These are phyloP conservation scores for Verticillium nonalfalfae DNA, from an alignment of 2,329 filamentous ascomycete genomes.

Conservation along the genomic window DNA sequence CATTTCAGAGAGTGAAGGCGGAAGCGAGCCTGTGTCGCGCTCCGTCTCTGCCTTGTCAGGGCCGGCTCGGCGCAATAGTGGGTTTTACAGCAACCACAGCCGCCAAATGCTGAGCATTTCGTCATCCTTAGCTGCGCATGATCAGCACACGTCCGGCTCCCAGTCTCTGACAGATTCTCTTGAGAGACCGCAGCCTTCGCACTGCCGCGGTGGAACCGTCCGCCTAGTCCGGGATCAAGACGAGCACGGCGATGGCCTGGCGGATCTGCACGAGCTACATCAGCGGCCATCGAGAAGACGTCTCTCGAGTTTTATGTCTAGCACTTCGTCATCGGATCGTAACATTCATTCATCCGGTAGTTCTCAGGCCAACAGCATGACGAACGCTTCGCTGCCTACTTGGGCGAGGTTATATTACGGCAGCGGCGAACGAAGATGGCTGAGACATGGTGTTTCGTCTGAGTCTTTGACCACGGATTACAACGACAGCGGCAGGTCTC, in stretches of 20 bases:
- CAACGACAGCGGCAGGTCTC: slow-evolving; percentile 36
- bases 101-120: slow-evolving; percentile 52
- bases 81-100: slow-evolving; percentile 43
- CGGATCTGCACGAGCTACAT: slow-evolving; percentile 49
- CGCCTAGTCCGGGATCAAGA: slow-evolving; percentile 52
- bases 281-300: slow-evolving; percentile 47
- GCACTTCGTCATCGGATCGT: slow-evolving; percentile 43
- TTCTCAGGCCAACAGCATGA: slow-evolving; percentile 40
- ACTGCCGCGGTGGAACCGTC: slow-evolving; percentile 30
- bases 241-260: slow-evolving; percentile 58
- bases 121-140: slow-evolving; percentile 40
- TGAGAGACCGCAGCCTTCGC: slow-evolving; percentile 41
- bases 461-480: slow-evolving; percentile 39
- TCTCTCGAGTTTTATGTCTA: slow-evolving; percentile 44
- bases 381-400: slow-evolving; percentile 36
- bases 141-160: slow-evolving; percentile 32
- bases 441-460: slow-evolving; percentile 34
- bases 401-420: slow-evolving; percentile 68
- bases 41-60: slow-evolving; percentile 37
- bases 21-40: slow-evolving; percentile 41
- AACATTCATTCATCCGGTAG: slow-evolving; percentile 46
- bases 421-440: slow-evolving; percentile 51
- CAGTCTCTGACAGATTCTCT: slow-evolving; percentile 37
- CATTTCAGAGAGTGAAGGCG: slow-evolving; percentile 53
- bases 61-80: slow-evolving; percentile 40